These are phyloP conservation scores for Talaromyces albobiverticillius DNA, from an alignment of 2,329 filamentous ascomycete genomes.

Conservation along the genomic window DNA sequence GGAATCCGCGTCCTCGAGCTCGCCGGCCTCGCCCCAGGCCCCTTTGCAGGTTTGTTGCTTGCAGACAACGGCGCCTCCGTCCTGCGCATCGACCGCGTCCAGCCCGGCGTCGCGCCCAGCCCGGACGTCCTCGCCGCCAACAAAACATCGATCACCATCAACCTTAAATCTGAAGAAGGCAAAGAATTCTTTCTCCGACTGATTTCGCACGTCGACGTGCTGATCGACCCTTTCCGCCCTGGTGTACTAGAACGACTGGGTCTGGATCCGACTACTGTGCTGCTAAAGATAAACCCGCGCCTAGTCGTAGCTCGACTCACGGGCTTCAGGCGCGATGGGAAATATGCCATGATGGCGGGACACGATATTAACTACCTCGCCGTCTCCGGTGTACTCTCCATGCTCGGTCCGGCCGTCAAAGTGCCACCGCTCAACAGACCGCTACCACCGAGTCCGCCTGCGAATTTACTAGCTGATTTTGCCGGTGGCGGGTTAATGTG, in stretches of 20 bases:
- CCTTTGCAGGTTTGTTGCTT: slow-evolving; percentile 79
- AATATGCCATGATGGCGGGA: slow-evolving; percentile 77
- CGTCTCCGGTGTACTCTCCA: slow-evolving; percentile 69
- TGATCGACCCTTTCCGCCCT: slow-evolving; percentile 87
- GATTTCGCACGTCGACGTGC: slow-evolving; percentile 61
- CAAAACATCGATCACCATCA: neutral
- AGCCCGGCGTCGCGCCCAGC: slow-evolving; percentile 22
- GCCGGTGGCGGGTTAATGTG: slow-evolving; percentile 77
- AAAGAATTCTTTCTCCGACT: slow-evolving; percentile 63
- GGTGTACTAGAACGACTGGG: slow-evolving; percentile 79
- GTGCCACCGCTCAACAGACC: slow-evolving; percentile 57
- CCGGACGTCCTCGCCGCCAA: neutral
- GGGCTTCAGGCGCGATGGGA: slow-evolving; percentile 80
- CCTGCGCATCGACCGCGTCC: slow-evolving; percentile 71
- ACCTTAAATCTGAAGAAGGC: neutral
- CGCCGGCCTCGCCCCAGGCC: slow-evolving; percentile 64
- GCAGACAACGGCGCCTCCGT: slow-evolving; percentile 81
- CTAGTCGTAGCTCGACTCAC: slow-evolving; percentile 78
- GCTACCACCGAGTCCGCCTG: slow-evolving; percentile 50
- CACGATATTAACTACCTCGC: slow-evolving; percentile 94
- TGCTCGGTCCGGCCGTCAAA: slow-evolving; percentile 64
- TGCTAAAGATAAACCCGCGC: slow-evolving; percentile 65
- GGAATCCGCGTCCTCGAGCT: slow-evolving; percentile 55
- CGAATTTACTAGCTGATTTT: slow-evolving; percentile 81
- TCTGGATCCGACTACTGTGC: slow-evolving; percentile 61